Conservation (phyloP, 257 asterid species). For the Fraxinus excelsior region DNA sequence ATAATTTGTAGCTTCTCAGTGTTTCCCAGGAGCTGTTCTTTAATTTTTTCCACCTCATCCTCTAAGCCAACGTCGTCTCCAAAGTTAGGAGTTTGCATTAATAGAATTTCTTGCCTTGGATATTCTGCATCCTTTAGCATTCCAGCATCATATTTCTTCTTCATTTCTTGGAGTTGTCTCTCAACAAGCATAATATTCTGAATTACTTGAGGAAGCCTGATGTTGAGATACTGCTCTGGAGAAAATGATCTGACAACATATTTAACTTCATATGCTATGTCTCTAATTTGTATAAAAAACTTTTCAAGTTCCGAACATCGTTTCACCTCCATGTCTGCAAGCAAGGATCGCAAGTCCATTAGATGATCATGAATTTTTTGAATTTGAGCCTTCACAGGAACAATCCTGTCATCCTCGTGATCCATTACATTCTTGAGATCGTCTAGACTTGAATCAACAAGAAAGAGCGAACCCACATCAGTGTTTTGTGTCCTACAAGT, state of each 20-base stretch:
- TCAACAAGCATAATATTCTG: neutral
- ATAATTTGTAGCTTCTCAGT: neutral
- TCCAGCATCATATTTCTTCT: neutral
- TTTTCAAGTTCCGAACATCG: neutral
- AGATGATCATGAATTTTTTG: too few relatives aligned
- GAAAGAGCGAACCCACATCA: slow-evolving; percentile 14
- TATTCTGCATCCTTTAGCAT: neutral
- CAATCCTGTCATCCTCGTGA: too few relatives aligned
- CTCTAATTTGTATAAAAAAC: slow-evolving; percentile 9
- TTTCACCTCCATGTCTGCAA: too few relatives aligned
- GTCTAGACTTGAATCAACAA: slow-evolving; percentile 24
- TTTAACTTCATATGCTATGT: slow-evolving; percentile 28
- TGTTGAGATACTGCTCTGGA: slow-evolving; percentile 12
- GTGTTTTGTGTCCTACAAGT: neutral
- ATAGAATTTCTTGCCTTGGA: neutral
- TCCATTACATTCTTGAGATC: slow-evolving; percentile 9
- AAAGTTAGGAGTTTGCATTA: neutral
- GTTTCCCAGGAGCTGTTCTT: neutral
- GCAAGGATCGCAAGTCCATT: too few relatives aligned
- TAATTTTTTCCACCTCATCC: neutral
- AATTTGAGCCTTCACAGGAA: too few relatives aligned
- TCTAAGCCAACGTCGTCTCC: slow-evolving; percentile 1
- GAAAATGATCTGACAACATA: slow-evolving; percentile 19
- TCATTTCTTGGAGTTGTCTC: neutral
- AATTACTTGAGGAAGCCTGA: slow-evolving; percentile 11